These are phyloP conservation scores for Monosporascus ibericus DNA, from an alignment of 2,329 filamentous ascomycete genomes.

Conservation along the genomic window DNA sequence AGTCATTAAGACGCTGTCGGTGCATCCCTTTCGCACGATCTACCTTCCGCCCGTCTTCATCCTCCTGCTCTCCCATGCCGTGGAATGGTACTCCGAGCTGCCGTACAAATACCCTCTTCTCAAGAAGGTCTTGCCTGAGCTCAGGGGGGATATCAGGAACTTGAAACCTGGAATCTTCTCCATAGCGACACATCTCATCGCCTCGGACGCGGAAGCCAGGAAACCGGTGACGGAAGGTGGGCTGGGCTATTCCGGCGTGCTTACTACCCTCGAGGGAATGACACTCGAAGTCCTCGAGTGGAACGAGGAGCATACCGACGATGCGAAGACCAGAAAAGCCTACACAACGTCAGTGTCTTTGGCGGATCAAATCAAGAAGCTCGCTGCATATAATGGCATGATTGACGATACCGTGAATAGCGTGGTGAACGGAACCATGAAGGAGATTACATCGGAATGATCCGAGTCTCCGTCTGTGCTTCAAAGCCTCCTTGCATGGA, in stretches of 20 bases:
- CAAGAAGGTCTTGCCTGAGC: conserved; percentile 22
- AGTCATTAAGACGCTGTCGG: conserved; percentile 26
- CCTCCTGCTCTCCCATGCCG: conserved; percentile 28
- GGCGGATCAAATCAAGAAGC: neutral
- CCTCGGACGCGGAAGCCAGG: conserved; percentile 24
- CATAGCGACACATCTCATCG: conserved; percentile 34
- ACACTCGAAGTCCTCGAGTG: conserved; percentile 34
- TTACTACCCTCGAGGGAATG: conserved; percentile 35
- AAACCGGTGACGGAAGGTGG: conserved; percentile 29
- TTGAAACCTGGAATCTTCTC: conserved; percentile 35
- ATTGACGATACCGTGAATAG: neutral
- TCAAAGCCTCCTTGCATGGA: no score
- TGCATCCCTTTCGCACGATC: conserved; percentile 28
- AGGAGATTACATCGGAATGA: neutral
- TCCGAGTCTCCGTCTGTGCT: neutral
- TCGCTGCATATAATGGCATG: neutral
- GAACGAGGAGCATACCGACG: conserved; percentile 30
- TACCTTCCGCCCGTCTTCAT: conserved; percentile 27
- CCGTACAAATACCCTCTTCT: conserved; percentile 21
- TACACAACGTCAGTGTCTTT: neutral
- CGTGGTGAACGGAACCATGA: neutral
- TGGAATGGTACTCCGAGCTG: conserved; percentile 31
- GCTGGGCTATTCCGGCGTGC: conserved; percentile 31
- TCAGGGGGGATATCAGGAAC: conserved; percentile 28
- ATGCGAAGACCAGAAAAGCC: neutral